Evolutionary conservation across 2,329 filamentous ascomycete genomes (phyloP), one percentile per base, ranked within the genome.

Genomic region (Ambrosiella beaveri): DNA sequence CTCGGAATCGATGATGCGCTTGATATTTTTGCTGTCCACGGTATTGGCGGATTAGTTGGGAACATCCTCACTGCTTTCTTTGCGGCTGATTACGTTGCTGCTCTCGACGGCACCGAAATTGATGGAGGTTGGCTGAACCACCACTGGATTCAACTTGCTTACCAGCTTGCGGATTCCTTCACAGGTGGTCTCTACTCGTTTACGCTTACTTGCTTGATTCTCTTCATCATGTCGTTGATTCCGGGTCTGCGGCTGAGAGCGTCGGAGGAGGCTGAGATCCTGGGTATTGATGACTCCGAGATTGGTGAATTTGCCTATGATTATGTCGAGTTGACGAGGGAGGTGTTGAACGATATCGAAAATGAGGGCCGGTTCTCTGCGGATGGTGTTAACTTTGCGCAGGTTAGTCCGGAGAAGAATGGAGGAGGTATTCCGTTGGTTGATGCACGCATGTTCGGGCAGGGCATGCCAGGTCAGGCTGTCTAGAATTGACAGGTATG

Each of bases 241-340:
- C 86, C 88, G 0, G 84, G 84, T 11, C 74, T 94, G 44, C 80
- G 79, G 59, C 80, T 95, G 50, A 85, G 88, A 54, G 84, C 82
- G 0, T 76, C 73, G 12, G 84, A 88, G 64, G 85, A 93, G 62
- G 85, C 87, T 41, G 88, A 95, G 70, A 82, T 89, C 56, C 74
- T 88, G 47, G 88, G 88, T 63, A 89, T 94, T 61, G 88, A 95
- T 65, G 89, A 95, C 65, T 83, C 86, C 27, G 88, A 95, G 71
- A 87, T 95, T 66, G 89, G 89, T 68, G 89, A 95, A 73, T 95
- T 93, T 68, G 89, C 88, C n/a, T 95, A 95, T 69, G 89, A 95
- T 70, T 95, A 94, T 65, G 87, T 95, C 63, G 88, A 94, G 74
- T 75, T 93, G 63, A 84, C 80, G 17, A 76, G 86, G 40, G 74